phyloP scores from a whole-genome alignment of 257 asterid species.

The Fraxinus americana region DNA sequence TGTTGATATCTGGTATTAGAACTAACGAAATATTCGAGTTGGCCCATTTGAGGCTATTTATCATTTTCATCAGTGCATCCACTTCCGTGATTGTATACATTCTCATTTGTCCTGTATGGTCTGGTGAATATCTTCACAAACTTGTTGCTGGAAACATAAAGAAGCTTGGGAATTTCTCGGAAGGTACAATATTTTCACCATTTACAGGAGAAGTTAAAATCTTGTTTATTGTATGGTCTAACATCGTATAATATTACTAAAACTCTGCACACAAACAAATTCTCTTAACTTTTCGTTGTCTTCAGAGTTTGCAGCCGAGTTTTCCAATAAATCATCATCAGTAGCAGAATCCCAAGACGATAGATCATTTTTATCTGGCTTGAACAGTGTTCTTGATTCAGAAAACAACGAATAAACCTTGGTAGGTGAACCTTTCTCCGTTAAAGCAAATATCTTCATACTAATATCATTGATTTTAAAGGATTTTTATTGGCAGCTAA shows the following conservation, averaged over 20 bases:
- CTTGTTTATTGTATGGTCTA: neutral
- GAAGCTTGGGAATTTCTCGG: slow-evolving; percentile 53
- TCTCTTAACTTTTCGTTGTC: neutral
- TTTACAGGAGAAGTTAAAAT: too few species aligned
- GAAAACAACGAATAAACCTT: slow-evolving; percentile 60
- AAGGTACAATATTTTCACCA: slow-evolving; percentile 40
- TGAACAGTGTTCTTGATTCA: slow-evolving; percentile 59
- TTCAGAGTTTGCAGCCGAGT: slow-evolving; percentile 55
- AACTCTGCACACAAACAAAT: too few species aligned
- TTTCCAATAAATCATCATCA: slow-evolving; percentile 30
- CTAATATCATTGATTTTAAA: neutral
- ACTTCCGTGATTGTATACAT: slow-evolving; percentile 58
- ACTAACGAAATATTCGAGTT: slow-evolving; percentile 50
- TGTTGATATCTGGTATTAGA: slow-evolving; percentile 63
- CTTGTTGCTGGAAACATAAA: slow-evolving; percentile 54
- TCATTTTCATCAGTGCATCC: slow-evolving; percentile 60
- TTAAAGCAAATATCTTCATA: neutral
- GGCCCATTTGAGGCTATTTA: slow-evolving; percentile 55
- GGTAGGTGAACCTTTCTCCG: slow-evolving; percentile 40
- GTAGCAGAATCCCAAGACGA: slow-evolving; percentile 18
- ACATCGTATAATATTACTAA: too few species aligned
- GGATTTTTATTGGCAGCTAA: slow-evolving; percentile 41
- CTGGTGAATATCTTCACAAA: slow-evolving; percentile 78
- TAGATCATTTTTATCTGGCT: slow-evolving; percentile 33
- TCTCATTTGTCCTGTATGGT: slow-evolving; percentile 69